These are phyloP conservation scores for Trametes coccinea DNA, from an alignment of 768 basidiomycete genomes.

Conservation along the genomic window DNA sequence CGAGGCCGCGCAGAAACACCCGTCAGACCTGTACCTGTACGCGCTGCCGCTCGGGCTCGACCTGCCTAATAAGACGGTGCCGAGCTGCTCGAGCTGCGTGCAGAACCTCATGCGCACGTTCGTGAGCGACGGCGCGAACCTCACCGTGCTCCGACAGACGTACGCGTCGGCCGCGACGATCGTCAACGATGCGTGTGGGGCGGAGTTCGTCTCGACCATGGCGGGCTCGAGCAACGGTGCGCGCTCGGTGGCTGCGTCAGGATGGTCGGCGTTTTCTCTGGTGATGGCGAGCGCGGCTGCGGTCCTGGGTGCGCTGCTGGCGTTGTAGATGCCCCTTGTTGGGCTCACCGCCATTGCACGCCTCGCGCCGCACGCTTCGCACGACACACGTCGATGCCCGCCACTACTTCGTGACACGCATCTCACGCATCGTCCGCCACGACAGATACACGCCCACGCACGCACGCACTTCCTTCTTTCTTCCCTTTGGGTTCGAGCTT, in stretches of 20 bases:
- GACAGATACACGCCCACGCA: not conserved
- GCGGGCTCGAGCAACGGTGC: not conserved
- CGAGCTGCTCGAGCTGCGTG: constrained; percentile 66
- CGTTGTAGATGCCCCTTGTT: not conserved
- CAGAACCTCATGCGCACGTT: constrained; percentile 59
- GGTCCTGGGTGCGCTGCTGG: constrained; percentile 2
- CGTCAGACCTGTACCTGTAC: constrained; percentile 75
- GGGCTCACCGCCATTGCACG: not conserved
- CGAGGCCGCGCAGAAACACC: constrained; percentile 57
- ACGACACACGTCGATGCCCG: not conserved
- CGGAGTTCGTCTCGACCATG: constrained; percentile 38
- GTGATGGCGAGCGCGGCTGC: not conserved
- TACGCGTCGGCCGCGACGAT: constrained; percentile 50
- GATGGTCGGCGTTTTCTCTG: not conserved
- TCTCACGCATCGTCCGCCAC: not conserved
- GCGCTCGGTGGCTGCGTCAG: not conserved
- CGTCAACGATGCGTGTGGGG: constrained; percentile 53
- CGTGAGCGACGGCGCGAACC: constrained; percentile 37
- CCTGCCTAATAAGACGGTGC: constrained; percentile 50
- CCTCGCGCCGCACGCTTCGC: not conserved
- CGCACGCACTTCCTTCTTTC: not conserved
- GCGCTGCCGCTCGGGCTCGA: constrained; percentile 58
- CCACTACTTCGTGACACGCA: not conserved
- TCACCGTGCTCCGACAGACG: constrained; percentile 44
- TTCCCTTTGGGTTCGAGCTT: too few species aligned